Conservation (phyloP, 345 rosid genomes). For the Moricandia moricandioides region DNA sequence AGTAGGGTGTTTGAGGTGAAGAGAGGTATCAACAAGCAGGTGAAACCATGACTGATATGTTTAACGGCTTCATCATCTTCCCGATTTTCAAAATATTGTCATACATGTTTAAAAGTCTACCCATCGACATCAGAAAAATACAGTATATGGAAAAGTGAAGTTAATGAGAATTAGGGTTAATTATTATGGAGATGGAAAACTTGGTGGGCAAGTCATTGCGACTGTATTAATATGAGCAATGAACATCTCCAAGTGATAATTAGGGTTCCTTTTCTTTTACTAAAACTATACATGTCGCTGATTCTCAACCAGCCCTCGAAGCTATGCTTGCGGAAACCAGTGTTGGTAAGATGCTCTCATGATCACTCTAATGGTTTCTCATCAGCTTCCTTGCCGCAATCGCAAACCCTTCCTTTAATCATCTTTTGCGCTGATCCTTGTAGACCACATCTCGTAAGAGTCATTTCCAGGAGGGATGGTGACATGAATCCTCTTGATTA, state of each 20-base stretch:
- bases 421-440: neutral
- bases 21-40: too few relatives aligned
- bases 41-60: too few relatives aligned
- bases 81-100: too few relatives aligned
- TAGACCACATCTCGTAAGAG: neutral
- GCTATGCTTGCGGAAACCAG: neutral
- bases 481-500: neutral
- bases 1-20: too few relatives aligned
- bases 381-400: neutral
- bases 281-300: neutral
- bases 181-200: neutral
- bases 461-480: neutral
- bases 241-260: neutral
- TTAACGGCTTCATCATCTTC: too few relatives aligned
- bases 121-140: neutral
- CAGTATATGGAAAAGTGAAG: neutral
- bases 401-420: neutral
- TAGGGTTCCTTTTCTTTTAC: neutral
- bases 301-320: neutral
- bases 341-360: neutral
- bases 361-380: neutral
- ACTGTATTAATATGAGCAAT: neutral
- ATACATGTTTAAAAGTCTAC: neutral
- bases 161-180: neutral
- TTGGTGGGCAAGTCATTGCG: neutral